Evolutionary conservation across 2,329 filamentous ascomycete genomes (phyloP).

Genomic region (Amauroascus verrucosus): DNA sequence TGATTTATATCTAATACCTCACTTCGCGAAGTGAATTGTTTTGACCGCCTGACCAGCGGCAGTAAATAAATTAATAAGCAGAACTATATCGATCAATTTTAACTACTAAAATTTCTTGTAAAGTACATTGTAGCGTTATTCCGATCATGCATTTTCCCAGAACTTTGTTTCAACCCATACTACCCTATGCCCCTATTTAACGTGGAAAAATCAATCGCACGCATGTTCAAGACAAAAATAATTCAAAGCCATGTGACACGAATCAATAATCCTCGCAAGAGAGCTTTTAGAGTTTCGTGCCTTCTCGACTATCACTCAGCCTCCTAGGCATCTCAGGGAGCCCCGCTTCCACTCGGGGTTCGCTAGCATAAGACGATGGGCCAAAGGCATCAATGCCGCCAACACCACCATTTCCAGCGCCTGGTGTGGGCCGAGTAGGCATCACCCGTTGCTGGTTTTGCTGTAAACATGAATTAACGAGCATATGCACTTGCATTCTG

Average conservation of each 20-base stretch:
- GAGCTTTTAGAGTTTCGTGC: conserved; percentile 27
- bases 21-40: background rate
- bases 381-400: conserved; percentile 4
- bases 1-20: background rate
- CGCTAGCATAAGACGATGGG: conserved; percentile 17
- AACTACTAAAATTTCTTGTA: background rate
- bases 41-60: background rate
- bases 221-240: background rate
- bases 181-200: background rate
- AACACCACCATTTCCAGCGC: conserved; percentile 12
- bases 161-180: background rate
- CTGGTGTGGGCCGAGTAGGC: background rate
- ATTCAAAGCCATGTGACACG: background rate
- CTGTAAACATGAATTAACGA: conserved; percentile 48
- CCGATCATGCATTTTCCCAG: background rate
- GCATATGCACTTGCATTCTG: conserved; percentile 53
- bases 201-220: background rate
- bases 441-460: conserved; percentile 25
- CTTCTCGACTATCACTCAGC: conserved; percentile 34
- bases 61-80: background rate
- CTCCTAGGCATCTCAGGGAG: conserved; percentile 22
- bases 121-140: background rate
- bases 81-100: background rate
- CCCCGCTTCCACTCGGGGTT: conserved; percentile 16
- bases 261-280: background rate